These are phyloP conservation scores for Rubus idaeus DNA, from an alignment of 306 rosid species.

Conservation along the genomic window DNA sequence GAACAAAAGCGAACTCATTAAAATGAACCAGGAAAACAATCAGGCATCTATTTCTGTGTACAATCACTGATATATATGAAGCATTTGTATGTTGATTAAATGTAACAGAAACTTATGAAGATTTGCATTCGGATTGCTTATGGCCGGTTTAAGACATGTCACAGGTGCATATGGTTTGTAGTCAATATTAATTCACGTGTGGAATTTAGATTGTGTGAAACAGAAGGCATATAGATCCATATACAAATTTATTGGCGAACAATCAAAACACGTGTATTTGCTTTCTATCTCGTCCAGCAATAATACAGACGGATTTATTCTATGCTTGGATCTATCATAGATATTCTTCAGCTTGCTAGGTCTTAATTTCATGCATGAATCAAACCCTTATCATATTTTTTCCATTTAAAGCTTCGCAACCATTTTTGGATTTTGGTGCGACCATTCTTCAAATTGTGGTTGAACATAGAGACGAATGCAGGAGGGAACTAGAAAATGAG, in stretches of 20 bases:
- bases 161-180: not conserved
- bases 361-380: not conserved
- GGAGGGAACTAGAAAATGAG: not conserved
- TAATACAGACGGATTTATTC: not conserved
- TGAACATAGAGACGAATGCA: conserved; percentile 7
- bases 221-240: not conserved
- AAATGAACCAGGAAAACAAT: not conserved
- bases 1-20: too few species aligned
- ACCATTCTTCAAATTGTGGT: not conserved
- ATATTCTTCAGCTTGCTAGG: not conserved
- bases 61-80: not conserved
- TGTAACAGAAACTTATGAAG: not conserved
- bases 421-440: not conserved
- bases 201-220: conserved; percentile 1
- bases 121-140: not conserved
- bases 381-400: not conserved
- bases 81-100: not conserved
- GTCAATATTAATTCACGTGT: conserved; percentile 12
- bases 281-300: conserved; percentile 12
- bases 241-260: not conserved
- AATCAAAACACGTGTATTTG: conserved; percentile 34
- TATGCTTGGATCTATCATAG: not conserved
- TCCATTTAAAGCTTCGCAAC: not conserved
- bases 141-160: not conserved
- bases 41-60: not conserved